These are phyloP conservation scores for Hordeum vulgare DNA, from an alignment of 176 grass and related monocot species.

Conservation along the genomic window DNA sequence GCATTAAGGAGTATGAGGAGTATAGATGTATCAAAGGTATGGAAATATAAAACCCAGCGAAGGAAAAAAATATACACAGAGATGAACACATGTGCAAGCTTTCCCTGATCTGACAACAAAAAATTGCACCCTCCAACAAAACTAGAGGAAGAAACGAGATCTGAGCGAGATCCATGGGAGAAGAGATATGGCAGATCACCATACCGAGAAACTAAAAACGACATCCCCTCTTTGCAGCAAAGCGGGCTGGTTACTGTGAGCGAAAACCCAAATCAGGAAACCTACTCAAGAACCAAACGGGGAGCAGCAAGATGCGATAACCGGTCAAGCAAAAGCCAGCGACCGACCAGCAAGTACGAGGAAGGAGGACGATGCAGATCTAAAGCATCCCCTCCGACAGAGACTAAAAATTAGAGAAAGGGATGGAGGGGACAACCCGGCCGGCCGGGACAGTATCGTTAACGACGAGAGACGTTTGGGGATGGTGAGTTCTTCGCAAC, in stretches of 20 bases:
- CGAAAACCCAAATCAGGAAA: constrained; percentile 28
- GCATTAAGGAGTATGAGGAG: neutral
- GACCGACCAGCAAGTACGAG: constrained; percentile 15
- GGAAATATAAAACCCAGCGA: neutral
- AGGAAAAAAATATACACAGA: neutral
- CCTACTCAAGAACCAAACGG: constrained; percentile 19
- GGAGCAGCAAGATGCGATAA: neutral
- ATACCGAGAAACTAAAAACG: neutral
- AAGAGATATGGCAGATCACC: neutral
- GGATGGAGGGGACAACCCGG: neutral
- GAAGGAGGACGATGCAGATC: constrained; percentile 30
- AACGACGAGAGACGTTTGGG: neutral
- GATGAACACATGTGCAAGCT: neutral
- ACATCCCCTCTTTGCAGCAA: constrained; percentile 15
- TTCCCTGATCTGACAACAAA: neutral
- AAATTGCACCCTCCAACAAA: neutral
- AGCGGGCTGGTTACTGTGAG: neutral
- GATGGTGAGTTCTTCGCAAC: neutral
- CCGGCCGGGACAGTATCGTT: neutral
- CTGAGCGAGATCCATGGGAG: neutral
- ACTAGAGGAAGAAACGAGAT: neutral
- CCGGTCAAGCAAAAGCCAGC: constrained; percentile 10
- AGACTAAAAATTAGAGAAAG: neutral
- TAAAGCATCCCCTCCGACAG: neutral
- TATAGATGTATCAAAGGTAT: neutral